Base-by-base conservation (phyloP, 1,139 yeast species). In the Pichia sp. region DNA sequence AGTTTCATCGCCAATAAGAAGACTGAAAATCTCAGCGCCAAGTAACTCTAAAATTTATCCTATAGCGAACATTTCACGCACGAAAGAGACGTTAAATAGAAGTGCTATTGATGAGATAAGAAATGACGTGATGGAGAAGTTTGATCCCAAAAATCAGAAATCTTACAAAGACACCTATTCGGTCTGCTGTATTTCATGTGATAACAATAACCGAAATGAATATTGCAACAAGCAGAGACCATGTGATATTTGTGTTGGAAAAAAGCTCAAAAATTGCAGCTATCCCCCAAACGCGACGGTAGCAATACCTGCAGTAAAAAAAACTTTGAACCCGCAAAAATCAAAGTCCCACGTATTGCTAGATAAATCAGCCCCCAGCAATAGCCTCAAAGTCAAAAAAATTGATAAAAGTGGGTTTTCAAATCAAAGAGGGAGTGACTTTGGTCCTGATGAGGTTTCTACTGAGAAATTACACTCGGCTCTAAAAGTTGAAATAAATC, bases 171-270 rank as follows among this genome's bases (percentile, higher is more conserved):
- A 53, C 31, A 46, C 44, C 4, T 53, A 40, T 41, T 44, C 51
- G 23, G 25, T 36, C 3, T 46, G 58, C 41, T 61, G 64, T 47
- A 46, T 53, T 19, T 45, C 49, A 3, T 61, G 64, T 52, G 18
- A 44, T 6, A 58, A 47, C 31, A 46, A 39, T 3, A 31, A 44
- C 16, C 46, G 55, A 46, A 46, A 37, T 10, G 47, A 42, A 2
- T 55, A 52, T 44, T 59, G 62, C 48, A 52, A 59, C 45, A 48
- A 53, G 37, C 48, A 47, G 22, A 41, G 44, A 16, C 55, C 58
- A 12, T 61, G 64, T 48, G 58, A 57, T 47, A 47, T 57, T 18
- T 61, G 64, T 40, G 44, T 34, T 19, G 50, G 46, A 9, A 53
- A 50, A 28, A 54, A 48, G 18, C 16, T 48, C 16, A 47, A 26